These are phyloP conservation scores for Capillidium heterosporum DNA, from an alignment of 371 early-diverging fungal species.

Conservation along the genomic window DNA sequence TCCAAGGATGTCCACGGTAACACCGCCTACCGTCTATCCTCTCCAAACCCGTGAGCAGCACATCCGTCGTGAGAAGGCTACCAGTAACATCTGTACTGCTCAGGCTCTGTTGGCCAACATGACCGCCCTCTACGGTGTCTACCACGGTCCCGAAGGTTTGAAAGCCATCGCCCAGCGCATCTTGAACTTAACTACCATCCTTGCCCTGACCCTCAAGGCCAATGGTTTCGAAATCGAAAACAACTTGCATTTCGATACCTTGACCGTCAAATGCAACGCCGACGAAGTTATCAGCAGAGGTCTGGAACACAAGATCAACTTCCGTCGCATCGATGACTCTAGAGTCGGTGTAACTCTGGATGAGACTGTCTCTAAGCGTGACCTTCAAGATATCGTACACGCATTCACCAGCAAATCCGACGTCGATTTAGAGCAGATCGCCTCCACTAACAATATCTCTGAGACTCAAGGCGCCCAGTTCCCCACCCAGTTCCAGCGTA, in stretches of 20 bases:
- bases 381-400: constrained; percentile 50
- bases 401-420: constrained; percentile 43
- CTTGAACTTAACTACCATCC: constrained; percentile 62
- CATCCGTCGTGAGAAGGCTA: constrained; percentile 95
- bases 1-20: constrained; percentile 80
- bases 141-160: constrained; percentile 90
- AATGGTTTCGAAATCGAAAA: constrained; percentile 63
- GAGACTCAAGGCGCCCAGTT: constrained; percentile 24
- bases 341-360: constrained; percentile 76
- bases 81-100: constrained; percentile 95
- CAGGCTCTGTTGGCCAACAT: constrained; percentile 85
- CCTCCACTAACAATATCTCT: constrained; percentile 18
- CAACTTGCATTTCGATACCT: constrained; percentile 83
- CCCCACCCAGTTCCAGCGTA: constrained; percentile 48
- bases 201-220: constrained; percentile 51
- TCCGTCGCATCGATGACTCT: constrained; percentile 54
- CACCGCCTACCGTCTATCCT: constrained; percentile 79
- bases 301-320: constrained; percentile 58
- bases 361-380: constrained; percentile 68
- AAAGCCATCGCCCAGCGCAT: constrained; percentile 76
- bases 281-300: constrained; percentile 46
- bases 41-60: constrained; percentile 97
- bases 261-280: constrained; percentile 42
- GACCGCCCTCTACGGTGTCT: constrained; percentile 89
- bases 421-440: constrained; percentile 22